Conservation (phyloP, 2,329 filamentous ascomycete species). For the Xylariaceae sp. region DNA sequence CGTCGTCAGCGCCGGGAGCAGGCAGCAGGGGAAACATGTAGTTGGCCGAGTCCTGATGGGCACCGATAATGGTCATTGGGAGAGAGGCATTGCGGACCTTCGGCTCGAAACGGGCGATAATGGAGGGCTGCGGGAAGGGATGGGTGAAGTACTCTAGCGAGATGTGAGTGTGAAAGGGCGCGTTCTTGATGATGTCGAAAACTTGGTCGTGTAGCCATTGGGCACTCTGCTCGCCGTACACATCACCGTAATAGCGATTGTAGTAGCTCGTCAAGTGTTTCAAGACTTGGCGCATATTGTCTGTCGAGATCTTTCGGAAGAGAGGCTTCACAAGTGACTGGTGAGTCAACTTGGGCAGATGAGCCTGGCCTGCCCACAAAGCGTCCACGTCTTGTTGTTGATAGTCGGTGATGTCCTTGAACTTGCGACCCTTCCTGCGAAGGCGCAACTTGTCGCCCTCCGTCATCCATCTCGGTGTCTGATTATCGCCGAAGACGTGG, state of each 20-base stretch:
- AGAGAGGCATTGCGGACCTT: slow-evolving; percentile 57
- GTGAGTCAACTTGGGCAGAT: slow-evolving; percentile 29
- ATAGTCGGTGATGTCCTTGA: slow-evolving; percentile 79
- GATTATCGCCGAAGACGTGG: slow-evolving; percentile 67
- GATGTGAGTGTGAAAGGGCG: slow-evolving; percentile 62
- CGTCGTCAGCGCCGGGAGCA: slow-evolving; percentile 78
- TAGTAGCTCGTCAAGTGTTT: slow-evolving; percentile 24
- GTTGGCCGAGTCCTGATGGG: slow-evolving; percentile 84
- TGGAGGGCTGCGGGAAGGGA: slow-evolving; percentile 75
- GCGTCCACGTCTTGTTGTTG: slow-evolving; percentile 56
- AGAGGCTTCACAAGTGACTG: slow-evolving; percentile 35
- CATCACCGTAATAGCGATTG: slow-evolving; percentile 29
- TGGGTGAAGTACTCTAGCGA: slow-evolving; percentile 71
- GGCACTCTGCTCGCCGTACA: slow-evolving; percentile 49
- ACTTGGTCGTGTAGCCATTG: slow-evolving; percentile 73
- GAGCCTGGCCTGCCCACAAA: slow-evolving; percentile 32
- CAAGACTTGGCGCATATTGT: slow-evolving; percentile 21
- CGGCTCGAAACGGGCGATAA: slow-evolving; percentile 80
- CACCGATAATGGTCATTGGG: slow-evolving; percentile 65
- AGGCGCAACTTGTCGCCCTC: slow-evolving; percentile 48
- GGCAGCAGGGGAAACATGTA: slow-evolving; percentile 73
- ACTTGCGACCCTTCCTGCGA: slow-evolving; percentile 70
- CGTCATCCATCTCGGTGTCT: slow-evolving; percentile 66
- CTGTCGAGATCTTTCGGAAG: slow-evolving; percentile 26
- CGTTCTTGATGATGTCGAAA: slow-evolving; percentile 64